Conservation (phyloP, 305 asterid genomes). For the Fraxinus sp. region DNA sequence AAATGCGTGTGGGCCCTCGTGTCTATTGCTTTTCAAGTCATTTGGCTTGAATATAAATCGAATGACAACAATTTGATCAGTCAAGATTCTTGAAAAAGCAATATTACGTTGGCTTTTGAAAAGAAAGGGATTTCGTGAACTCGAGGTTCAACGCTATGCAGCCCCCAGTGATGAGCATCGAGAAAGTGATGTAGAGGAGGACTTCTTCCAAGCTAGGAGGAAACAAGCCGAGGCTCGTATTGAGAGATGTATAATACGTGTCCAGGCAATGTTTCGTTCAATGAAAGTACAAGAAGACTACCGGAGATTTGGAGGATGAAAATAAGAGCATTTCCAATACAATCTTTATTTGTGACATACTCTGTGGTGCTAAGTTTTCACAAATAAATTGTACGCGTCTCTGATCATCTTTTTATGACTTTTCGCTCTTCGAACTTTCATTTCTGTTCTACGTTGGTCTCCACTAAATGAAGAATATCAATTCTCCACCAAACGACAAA, state of each 20-base stretch:
- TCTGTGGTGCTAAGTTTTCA: conserved; percentile 35
- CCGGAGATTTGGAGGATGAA: conserved; percentile 63
- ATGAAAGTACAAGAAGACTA: conserved; percentile 87
- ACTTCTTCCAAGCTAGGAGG: background rate
- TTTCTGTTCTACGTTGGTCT: background rate
- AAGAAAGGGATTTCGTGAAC: background rate
- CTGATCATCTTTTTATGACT: background rate
- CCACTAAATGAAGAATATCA: background rate
- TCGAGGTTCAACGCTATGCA: background rate
- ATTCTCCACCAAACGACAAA: background rate
- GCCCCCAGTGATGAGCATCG: background rate
- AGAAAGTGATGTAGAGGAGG: background rate
- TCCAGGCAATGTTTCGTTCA: conserved; percentile 95
- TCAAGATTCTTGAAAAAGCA: background rate
- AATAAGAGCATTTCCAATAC: conserved; percentile 14
- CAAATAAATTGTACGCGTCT: background rate
- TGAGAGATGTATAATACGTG: conserved; percentile 81
- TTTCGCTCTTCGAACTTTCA: background rate
- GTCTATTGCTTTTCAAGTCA: background rate
- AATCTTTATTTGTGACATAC: no score
- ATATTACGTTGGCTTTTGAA: background rate
- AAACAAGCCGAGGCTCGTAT: conserved; percentile 80
- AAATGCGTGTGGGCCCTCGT: background rate
- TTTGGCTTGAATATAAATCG: background rate
- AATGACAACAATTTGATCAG: background rate